These are phyloP conservation scores for Patellifolia procumbens DNA, from an alignment of 179 eudicot genomes.

Conservation along the genomic window DNA sequence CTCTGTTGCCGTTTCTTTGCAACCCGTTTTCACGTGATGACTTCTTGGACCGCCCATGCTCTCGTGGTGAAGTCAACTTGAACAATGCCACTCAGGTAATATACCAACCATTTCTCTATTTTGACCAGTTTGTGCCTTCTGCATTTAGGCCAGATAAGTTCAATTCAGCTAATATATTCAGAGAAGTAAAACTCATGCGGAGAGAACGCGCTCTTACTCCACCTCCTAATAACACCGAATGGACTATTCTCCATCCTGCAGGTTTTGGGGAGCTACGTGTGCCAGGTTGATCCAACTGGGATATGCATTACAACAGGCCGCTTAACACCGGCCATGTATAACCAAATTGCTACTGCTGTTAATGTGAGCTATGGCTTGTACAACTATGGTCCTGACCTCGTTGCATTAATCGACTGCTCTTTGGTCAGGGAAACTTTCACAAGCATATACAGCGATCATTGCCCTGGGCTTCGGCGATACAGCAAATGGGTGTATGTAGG, in stretches of 20 bases:
- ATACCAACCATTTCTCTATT: neutral
- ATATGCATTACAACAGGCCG: constrained; percentile 74
- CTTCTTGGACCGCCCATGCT: constrained; percentile 57
- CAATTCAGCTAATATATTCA: no score
- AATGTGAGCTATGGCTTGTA: constrained; percentile 73
- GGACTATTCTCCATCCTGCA: constrained; percentile 23
- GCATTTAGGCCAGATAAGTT: neutral
- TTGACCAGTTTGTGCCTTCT: neutral
- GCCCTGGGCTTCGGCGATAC: constrained; percentile 66
- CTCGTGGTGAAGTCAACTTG: constrained; percentile 65
- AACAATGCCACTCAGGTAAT: constrained; percentile 77
- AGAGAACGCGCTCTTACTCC: neutral
- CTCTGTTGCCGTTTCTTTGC: constrained; percentile 69
- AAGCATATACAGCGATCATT: constrained; percentile 47
- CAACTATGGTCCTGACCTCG: constrained; percentile 70
- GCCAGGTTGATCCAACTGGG: constrained; percentile 60
- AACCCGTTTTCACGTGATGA: constrained; percentile 75
- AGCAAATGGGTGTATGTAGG: constrained; percentile 75
- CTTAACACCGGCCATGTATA: constrained; percentile 58
- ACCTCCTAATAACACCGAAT: neutral
- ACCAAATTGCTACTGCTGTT: constrained; percentile 63
- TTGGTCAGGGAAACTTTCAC: constrained; percentile 68
- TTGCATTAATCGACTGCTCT: constrained; percentile 71
- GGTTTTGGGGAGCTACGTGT: constrained; percentile 69
- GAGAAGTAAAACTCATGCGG: no score